phyloP scores from a whole-genome alignment of 2,329 filamentous ascomycete genomes.

The Alternaria sp. region DNA sequence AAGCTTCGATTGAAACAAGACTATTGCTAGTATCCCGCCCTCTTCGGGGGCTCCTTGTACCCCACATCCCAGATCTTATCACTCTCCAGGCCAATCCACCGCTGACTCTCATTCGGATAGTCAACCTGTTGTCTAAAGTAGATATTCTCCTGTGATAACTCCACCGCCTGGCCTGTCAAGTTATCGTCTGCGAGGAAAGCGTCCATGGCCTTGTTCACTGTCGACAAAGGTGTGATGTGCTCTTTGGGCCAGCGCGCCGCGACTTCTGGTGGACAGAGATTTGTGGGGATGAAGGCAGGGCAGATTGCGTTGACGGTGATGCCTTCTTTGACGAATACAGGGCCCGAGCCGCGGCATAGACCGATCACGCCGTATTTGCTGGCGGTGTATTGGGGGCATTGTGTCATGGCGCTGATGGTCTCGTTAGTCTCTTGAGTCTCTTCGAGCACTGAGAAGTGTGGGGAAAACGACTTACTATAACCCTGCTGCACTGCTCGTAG shows the following conservation, averaged over 20 bases:
- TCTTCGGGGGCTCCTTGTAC: constrained; percentile 34
- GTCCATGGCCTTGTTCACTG: constrained; percentile 50
- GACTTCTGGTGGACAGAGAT: constrained; percentile 48
- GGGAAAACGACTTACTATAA: constrained; percentile 39
- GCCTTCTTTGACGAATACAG: constrained; percentile 40
- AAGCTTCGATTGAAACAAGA: neutral
- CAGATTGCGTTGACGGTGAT: constrained; percentile 52
- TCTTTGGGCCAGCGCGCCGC: constrained; percentile 47
- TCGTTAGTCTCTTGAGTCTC: neutral
- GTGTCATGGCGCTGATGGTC: constrained; percentile 24
- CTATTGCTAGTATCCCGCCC: constrained; percentile 21
- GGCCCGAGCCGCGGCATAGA: constrained; percentile 45
- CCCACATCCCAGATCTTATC: constrained; percentile 41
- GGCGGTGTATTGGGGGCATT: constrained; percentile 51
- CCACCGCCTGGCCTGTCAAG: constrained; percentile 50
- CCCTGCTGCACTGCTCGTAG: constrained; percentile 48
- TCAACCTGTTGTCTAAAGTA: constrained; percentile 49
- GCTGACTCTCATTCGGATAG: constrained; percentile 51
- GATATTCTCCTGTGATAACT: constrained; percentile 50
- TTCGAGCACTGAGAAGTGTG: too few species aligned
- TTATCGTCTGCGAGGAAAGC: constrained; percentile 43
- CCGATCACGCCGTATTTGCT: constrained; percentile 53
- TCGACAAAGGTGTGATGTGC: constrained; percentile 50
- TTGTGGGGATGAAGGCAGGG: constrained; percentile 49
- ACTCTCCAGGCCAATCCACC: constrained; percentile 45